A percentile compares a stretch with the other conserved stretches of the same genome.
These are phyloP conservation scores for Citrus trifoliata DNA, from an alignment of 345 rosid species.

Conservation along the genomic window DNA sequence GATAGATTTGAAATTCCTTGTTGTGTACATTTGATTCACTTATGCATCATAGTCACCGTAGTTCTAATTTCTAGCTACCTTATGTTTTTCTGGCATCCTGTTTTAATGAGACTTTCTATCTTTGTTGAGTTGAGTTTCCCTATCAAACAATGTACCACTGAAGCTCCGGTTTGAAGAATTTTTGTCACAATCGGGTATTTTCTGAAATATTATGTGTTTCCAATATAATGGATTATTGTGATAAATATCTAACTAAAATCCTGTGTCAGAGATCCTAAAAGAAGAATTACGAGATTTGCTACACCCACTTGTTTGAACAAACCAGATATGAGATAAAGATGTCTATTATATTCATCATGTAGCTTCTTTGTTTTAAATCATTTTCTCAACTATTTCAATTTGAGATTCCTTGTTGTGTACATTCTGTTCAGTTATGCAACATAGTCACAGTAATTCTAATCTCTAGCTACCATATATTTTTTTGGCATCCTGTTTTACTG, in stretches of 20 bases:
- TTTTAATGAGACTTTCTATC: background rate
- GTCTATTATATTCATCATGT: background rate
- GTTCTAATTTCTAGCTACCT: background rate
- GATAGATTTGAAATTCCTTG: background rate
- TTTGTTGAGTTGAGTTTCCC: background rate
- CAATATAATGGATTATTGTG: background rate
- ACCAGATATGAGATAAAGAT: slow-evolving; percentile 35
- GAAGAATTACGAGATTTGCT: slow-evolving; percentile 95
- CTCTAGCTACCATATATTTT: background rate
- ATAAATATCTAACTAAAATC: slow-evolving; percentile 17
- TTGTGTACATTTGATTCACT: no score
- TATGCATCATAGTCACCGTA: no score
- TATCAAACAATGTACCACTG: background rate
- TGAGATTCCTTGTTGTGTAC: no score
- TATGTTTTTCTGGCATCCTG: background rate
- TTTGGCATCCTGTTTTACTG: background rate
- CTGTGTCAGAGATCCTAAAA: slow-evolving; percentile 68
- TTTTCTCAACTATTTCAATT: background rate
- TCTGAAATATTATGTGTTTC: background rate
- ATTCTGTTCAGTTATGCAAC: no score
- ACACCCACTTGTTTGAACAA: slow-evolving; percentile 57
- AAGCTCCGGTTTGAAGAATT: background rate
- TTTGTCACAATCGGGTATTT: background rate
- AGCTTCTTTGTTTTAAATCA: background rate
- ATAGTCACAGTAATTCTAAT: background rate